A percentile compares a stretch with the other conserved stretches of the same genome.
Conservation (phyloP, 2,329 filamentous ascomycete genomes). For the Massarina eburnea region DNA sequence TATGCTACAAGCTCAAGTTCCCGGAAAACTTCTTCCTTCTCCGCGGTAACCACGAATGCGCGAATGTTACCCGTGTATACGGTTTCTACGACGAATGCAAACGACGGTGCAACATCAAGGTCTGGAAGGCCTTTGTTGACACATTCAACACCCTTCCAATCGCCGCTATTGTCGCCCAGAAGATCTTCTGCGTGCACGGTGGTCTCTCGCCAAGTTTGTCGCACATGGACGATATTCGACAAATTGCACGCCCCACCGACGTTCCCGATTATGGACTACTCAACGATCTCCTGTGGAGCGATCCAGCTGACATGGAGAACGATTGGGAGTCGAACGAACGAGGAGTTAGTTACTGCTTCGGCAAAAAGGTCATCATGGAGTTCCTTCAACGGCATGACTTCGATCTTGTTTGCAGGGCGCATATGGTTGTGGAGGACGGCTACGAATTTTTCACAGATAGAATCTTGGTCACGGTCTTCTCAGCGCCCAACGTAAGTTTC, state of each 20-base stretch:
- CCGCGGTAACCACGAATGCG: constrained; percentile 94
- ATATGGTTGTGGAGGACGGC: constrained; percentile 99
- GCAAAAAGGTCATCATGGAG: constrained; percentile 96
- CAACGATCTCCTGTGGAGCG: constrained; percentile 95
- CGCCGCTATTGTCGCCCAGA: constrained; percentile 92
- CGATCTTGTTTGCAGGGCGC: constrained; percentile 92
- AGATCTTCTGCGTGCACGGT: constrained; percentile 97
- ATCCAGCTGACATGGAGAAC: constrained; percentile 95
- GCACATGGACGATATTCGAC: constrained; percentile 98
- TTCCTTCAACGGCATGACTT: constrained; percentile 95
- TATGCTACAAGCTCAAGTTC: constrained; percentile 97
- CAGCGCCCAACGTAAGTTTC: constrained; percentile 86
- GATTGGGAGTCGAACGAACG: constrained; percentile 98
- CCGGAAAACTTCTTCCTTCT: constrained; percentile 97
- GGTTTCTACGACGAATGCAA: constrained; percentile 99
- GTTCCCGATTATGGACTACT: constrained; percentile 95
- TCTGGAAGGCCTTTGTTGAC: constrained; percentile 98
- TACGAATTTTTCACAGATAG: constrained; percentile 99
- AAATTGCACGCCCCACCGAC: constrained; percentile 93
- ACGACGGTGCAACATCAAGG: constrained; percentile 90
- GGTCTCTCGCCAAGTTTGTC: constrained; percentile 87
- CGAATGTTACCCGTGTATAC: constrained; percentile 92
- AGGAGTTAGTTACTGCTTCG: constrained; percentile 97
- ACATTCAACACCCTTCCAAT: constrained; percentile 96
- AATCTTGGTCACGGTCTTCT: constrained; percentile 94